Percentiles rank a stretch among this genome's conserved stretches.
phyloP scores from a whole-genome alignment of 768 basidiomycete species.

The Mycena rosella region DNA sequence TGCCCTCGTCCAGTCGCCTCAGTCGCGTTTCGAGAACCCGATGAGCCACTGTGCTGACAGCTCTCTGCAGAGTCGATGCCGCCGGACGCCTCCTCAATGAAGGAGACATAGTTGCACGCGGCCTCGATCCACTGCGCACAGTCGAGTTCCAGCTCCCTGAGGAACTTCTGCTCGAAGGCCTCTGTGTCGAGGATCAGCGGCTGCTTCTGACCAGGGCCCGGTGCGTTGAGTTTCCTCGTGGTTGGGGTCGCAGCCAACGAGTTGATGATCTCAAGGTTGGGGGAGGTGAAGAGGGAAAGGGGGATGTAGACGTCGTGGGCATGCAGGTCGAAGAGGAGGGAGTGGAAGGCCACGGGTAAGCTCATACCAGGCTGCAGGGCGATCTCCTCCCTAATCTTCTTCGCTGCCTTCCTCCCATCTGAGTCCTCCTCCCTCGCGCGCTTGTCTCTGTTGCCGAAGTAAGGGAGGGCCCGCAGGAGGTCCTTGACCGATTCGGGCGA shows the following conservation, averaged over 20 bases:
- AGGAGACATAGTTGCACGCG: background rate
- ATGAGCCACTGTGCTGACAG: no score
- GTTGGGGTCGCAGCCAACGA: background rate
- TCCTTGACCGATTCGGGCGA: background rate
- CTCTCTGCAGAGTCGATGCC: background rate
- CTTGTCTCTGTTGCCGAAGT: background rate
- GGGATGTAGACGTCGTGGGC: background rate
- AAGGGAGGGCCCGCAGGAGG: background rate
- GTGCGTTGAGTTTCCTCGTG: background rate
- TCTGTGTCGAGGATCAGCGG: background rate
- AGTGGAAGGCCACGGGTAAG: background rate
- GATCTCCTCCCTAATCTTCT: background rate
- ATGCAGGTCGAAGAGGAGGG: background rate
- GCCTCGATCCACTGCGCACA: conserved; percentile 2
- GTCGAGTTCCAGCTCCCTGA: background rate
- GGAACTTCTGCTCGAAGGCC: background rate
- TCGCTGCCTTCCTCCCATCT: background rate
- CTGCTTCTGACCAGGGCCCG: background rate
- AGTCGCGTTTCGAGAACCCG: no score
- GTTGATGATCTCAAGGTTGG: conserved; percentile 6
- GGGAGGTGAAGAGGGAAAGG: conserved; percentile 13
- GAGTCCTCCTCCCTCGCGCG: background rate
- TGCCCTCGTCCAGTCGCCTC: no score
- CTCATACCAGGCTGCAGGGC: background rate
- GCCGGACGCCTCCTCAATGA: background rate